phyloP scores from a whole-genome alignment of 2,329 filamentous ascomycete species.

The Pseudogymnoascus sp. region DNA sequence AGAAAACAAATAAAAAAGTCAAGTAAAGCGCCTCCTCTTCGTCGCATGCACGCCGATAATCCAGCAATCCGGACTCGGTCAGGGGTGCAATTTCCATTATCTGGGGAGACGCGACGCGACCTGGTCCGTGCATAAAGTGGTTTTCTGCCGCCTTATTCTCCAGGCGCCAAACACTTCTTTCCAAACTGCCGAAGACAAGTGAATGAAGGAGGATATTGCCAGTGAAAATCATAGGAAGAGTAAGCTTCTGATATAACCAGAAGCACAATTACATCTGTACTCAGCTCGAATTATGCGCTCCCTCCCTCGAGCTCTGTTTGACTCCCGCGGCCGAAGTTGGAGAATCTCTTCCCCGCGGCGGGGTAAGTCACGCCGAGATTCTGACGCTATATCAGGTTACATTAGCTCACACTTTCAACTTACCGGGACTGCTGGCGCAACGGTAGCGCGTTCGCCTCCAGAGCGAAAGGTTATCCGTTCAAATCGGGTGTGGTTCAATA shows the following conservation, averaged over 20 bases:
- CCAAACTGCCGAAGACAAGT: background rate
- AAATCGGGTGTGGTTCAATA: constrained; percentile 12
- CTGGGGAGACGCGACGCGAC: constrained; percentile 5
- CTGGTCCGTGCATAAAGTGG: background rate
- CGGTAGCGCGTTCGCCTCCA: constrained; percentile 11
- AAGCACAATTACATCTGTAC: background rate
- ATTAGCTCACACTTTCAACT: background rate
- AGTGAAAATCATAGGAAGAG: background rate
- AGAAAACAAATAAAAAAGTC: background rate
- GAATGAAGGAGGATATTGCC: background rate
- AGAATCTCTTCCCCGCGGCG: background rate
- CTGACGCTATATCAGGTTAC: background rate
- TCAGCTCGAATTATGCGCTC: background rate
- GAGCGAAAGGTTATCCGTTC: constrained; percentile 12
- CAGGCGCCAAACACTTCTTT: background rate
- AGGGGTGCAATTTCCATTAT: constrained; percentile 4
- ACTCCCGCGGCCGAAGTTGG: background rate
- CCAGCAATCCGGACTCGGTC: background rate
- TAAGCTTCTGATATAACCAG: background rate
- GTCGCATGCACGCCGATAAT: background rate
- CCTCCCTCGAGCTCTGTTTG: background rate
- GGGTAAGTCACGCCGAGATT: background rate
- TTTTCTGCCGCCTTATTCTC: background rate
- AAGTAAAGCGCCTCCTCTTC: background rate
- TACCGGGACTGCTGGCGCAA: constrained; percentile 11